phyloP scores from a whole-genome alignment of 768 basidiomycete genomes.

The Lactifluus pinguis region DNA sequence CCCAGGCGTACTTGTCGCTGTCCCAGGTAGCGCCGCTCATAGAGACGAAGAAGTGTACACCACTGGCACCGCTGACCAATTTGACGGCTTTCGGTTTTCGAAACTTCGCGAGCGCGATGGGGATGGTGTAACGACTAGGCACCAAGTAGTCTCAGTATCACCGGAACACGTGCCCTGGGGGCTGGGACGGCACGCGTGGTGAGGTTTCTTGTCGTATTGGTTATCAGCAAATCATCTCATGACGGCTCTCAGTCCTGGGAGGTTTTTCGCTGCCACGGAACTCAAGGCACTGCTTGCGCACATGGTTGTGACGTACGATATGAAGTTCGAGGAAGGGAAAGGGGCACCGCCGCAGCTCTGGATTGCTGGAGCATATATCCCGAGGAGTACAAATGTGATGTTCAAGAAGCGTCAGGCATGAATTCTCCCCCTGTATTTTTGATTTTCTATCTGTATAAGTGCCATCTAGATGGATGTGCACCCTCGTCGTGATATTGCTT shows the following conservation, averaged over 20 bases:
- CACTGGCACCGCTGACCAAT: constrained; percentile 29
- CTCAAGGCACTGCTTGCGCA: constrained; percentile 23
- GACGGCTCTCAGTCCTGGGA: constrained; percentile 19
- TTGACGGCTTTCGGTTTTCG: constrained; percentile 29
- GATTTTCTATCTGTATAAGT: too few species aligned
- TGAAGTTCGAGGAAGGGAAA: constrained; percentile 20
- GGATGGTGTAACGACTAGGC: not conserved
- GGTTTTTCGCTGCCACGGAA: constrained; percentile 22
- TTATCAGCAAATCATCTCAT: not conserved
- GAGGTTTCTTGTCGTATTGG: not conserved
- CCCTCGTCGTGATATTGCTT: too few species aligned
- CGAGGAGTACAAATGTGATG: constrained; percentile 14
- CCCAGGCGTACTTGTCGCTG: constrained; percentile 28
- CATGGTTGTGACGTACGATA: constrained; percentile 22
- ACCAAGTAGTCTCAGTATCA: constrained; percentile 11
- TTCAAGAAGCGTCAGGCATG: constrained; percentile 17
- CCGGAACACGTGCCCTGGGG: constrained; percentile 22
- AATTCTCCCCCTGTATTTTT: not conserved
- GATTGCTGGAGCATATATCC: constrained; percentile 5
- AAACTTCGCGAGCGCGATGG: not conserved
- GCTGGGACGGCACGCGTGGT: constrained; percentile 25
- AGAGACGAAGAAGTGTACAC: constrained; percentile 25
- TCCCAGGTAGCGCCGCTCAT: constrained; percentile 28
- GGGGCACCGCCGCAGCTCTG: not conserved
- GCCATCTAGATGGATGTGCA: too few species aligned